phyloP scores from a whole-genome alignment of 169 alveolate genomes.

The Amoebophrya sp. region DNA sequence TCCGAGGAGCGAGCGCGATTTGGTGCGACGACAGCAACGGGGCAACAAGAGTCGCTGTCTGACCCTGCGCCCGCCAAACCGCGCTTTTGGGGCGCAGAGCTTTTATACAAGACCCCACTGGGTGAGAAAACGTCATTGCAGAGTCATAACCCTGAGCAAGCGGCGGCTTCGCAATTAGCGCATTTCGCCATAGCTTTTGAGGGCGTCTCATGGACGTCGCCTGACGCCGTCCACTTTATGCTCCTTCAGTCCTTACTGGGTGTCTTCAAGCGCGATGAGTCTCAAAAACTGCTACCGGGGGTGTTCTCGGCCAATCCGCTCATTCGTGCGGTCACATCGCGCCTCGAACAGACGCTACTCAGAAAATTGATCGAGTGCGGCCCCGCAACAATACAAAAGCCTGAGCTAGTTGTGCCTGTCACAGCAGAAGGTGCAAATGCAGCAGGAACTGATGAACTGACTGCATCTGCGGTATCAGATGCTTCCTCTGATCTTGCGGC shows the following conservation, averaged over 20 bases:
- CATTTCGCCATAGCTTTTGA: background rate
- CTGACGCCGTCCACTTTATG: slow-evolving; percentile 6
- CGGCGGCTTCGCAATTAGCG: background rate
- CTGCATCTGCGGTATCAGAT: too few relatives aligned
- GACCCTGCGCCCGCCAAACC: background rate
- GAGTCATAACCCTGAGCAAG: background rate
- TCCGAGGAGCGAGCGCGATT: background rate
- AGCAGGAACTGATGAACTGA: too few relatives aligned
- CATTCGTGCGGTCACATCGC: background rate
- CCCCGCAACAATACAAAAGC: too few relatives aligned
- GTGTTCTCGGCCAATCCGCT: slow-evolving; percentile 14
- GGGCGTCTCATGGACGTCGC: background rate
- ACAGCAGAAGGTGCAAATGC: too few relatives aligned
- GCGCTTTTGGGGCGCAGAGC: background rate
- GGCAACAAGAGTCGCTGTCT: background rate
- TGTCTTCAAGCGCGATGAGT: slow-evolving; percentile 11
- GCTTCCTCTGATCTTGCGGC: background rate
- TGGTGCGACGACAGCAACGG: background rate
- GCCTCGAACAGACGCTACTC: background rate
- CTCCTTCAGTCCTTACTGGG: background rate
- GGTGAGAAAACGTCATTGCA: background rate
- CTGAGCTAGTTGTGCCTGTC: too few relatives aligned
- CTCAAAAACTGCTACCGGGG: background rate
- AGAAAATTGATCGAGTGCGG: background rate
- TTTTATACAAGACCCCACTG: background rate